Evolutionary conservation across 192 early-diverging fungal genomes (phyloP), one percentile per base, ranked within the genome.

Genomic region (Rhizophagus prolifer): DNA sequence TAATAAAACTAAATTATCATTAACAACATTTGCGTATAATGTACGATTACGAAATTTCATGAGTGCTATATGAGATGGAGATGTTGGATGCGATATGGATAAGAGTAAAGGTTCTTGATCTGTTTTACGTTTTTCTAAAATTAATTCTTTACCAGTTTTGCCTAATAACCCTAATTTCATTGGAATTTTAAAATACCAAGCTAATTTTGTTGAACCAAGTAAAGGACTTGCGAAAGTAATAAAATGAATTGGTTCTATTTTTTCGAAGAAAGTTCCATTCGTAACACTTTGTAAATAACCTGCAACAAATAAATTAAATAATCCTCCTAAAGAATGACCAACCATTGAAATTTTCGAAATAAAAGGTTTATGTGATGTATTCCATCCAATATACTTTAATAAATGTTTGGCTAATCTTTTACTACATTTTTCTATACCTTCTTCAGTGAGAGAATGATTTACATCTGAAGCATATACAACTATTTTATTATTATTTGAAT

Each of bases 251-350:
- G 86, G 85, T 50, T 82, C 58, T 50, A 86, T 82, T 1, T 71
- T 70, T 9, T 63, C 46, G 58, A 85, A 87, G 59, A 87, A 84
- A 23, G 44, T 66, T 14, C 86, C 86, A n/a, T 78, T 69, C 1
- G 84, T 87, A 30, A 85, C 34, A 13, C 80, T 79, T 23, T 87
- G 70, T 30, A 87, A 79, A 54, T 83, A 84, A 25, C 82, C 81
- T 30, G 81, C 72, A 46, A 76, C 63, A 62, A 81, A 86, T 62
- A 83, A 47, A 46, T 87, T 87, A 41, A 86, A 79, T 69, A 87
- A 59, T 9, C 85, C 86, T 36, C 86, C 86, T 26, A 87, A 81
- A 7, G 86, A 87, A 61, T 87, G 86, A 25, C 86, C 86, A 9
- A 86, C 79, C n/a, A 87, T 75, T 2, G 84, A 85, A 9, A 87